phyloP scores from a whole-genome alignment of 2,329 filamentous ascomycete species.

The Diaporthe australafricana region DNA sequence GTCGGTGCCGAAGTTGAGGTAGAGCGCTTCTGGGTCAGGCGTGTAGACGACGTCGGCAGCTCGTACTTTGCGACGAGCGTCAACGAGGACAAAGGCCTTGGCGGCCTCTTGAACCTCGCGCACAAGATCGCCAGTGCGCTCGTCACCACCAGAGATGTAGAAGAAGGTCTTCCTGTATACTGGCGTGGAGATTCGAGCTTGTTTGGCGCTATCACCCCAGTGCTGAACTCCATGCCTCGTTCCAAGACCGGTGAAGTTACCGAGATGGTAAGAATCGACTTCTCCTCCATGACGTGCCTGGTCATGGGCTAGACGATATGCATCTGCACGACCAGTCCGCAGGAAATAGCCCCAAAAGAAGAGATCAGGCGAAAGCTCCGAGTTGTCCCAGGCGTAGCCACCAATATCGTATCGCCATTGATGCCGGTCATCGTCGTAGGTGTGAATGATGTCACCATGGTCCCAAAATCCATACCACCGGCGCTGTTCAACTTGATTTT shows the following conservation, averaged over 20 bases:
- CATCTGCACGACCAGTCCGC: constrained; percentile 66
- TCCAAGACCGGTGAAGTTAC: constrained; percentile 68
- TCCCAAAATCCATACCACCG: constrained; percentile 74
- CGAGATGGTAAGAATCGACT: constrained; percentile 72
- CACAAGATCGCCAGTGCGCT: constrained; percentile 66
- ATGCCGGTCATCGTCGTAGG: constrained; percentile 69
- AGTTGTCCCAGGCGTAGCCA: constrained; percentile 75
- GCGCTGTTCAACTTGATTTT: constrained; percentile 65
- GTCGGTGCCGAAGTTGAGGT: constrained; percentile 68
- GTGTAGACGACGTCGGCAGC: constrained; percentile 56
- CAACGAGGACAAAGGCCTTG: constrained; percentile 63
- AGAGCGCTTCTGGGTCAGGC: constrained; percentile 56
- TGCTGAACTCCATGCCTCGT: constrained; percentile 74
- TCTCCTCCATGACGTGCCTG: constrained; percentile 69
- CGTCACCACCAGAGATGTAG: constrained; percentile 68
- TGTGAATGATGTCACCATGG: constrained; percentile 72
- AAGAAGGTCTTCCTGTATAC: constrained; percentile 69
- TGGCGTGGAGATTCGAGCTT: constrained; percentile 69
- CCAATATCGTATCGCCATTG: constrained; percentile 73
- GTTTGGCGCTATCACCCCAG: constrained; percentile 70
- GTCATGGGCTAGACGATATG: constrained; percentile 70
- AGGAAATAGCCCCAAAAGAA: constrained; percentile 74
- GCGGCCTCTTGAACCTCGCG: constrained; percentile 63
- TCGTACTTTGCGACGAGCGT: constrained; percentile 69
- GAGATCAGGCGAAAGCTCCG: constrained; percentile 70